A percentile compares a stretch with the other conserved stretches of the same genome.
These are phyloP conservation scores for Hsuehochloa calcarea DNA, from an alignment of 176 grass and related monocot species.

Conservation along the genomic window DNA sequence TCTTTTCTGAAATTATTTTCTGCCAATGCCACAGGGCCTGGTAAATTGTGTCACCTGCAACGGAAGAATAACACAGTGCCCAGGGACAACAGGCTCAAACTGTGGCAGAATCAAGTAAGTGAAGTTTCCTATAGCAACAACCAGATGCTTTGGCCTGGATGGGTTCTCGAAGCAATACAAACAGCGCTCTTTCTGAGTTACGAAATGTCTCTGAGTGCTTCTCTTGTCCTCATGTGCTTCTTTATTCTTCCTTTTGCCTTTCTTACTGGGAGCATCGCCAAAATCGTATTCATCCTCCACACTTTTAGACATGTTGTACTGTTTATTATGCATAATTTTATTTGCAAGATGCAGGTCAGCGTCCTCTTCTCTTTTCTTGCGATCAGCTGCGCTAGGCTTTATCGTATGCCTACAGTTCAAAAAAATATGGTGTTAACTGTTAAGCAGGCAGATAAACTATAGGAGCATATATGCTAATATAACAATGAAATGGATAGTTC, in stretches of 20 bases:
- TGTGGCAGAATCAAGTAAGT: constrained; percentile 91
- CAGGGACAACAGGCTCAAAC: constrained; percentile 68
- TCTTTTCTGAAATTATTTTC: neutral
- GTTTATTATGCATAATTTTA: constrained; percentile 78
- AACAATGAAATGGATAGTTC: constrained; percentile 1
- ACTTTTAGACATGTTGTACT: constrained; percentile 65
- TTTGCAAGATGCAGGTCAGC: constrained; percentile 76
- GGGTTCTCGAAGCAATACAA: constrained; percentile 94
- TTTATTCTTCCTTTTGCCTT: constrained; percentile 59
- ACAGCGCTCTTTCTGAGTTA: constrained; percentile 86
- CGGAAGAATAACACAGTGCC: constrained; percentile 87
- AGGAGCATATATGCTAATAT: neutral
- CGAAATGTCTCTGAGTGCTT: constrained; percentile 31
- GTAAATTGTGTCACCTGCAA: constrained; percentile 67
- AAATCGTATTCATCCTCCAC: constrained; percentile 96
- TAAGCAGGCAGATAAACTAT: neutral
- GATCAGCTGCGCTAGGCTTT: constrained; percentile 48
- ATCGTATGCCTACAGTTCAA: constrained; percentile 43
- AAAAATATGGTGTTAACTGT: neutral
- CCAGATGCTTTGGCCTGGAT: constrained; percentile 91
- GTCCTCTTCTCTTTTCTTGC: constrained; percentile 82
- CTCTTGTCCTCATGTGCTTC: constrained; percentile 43
- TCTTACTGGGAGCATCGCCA: constrained; percentile 77
- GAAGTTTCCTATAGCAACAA: constrained; percentile 93
- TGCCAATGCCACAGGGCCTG: neutral